A percentile compares a stretch with the other conserved stretches of the same genome.
Evolutionary conservation across 345 rosid species (phyloP).

Genomic region (Gossypium sturtianum): DNA sequence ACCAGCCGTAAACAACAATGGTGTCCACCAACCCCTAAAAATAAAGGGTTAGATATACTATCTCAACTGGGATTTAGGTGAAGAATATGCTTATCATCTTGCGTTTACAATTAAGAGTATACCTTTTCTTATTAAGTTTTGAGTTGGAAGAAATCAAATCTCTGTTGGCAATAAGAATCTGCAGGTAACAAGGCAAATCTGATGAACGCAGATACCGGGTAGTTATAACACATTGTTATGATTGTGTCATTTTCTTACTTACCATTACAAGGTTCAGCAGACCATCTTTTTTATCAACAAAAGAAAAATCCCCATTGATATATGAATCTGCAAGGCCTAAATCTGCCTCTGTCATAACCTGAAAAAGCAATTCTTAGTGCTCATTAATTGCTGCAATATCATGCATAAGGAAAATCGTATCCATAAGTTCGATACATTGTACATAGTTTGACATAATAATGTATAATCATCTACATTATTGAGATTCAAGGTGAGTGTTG

Average conservation of each 20-base stretch:
- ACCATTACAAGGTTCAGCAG: constrained; percentile 75
- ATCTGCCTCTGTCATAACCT: constrained; percentile 94
- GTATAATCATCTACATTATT: no score
- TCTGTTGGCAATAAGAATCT: constrained; percentile 18
- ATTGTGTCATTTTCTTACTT: constrained; percentile 31
- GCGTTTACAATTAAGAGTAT: neutral
- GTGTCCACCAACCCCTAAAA: constrained; percentile 97
- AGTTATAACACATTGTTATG: neutral
- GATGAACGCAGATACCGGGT: neutral
- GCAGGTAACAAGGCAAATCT: neutral
- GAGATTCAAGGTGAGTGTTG: no score
- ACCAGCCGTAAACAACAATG: constrained; percentile 63
- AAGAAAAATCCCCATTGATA: constrained; percentile 74
- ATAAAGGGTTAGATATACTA: neutral
- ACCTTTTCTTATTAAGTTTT: constrained; percentile 60
- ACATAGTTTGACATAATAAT: no score
- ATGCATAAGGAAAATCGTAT: neutral
- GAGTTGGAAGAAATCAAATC: constrained; percentile 25
- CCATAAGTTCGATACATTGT: neutral
- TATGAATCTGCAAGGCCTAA: constrained; percentile 88
- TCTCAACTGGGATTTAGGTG: neutral
- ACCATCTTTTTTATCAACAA: constrained; percentile 67
- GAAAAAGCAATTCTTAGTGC: neutral
- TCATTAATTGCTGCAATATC: neutral
- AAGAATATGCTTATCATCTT: neutral